These are phyloP conservation scores for Vitis cinerea DNA, from an alignment of 164 flowering plant genomes.

Conservation along the genomic window DNA sequence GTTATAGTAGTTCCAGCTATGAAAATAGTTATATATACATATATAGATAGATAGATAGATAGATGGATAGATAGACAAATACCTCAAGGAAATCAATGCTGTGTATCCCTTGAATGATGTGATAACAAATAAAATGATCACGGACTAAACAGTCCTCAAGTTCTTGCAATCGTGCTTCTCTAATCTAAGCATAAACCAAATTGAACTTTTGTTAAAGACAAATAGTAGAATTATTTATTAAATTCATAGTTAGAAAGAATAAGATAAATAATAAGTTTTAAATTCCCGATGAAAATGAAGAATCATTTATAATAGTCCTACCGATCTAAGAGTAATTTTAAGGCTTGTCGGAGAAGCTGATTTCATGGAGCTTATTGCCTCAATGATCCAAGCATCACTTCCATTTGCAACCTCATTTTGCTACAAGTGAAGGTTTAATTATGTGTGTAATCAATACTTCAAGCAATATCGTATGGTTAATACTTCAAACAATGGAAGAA, in stretches of 20 bases:
- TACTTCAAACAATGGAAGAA: too few relatives aligned
- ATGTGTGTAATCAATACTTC: neutral
- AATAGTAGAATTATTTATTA: too few relatives aligned
- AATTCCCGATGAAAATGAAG: neutral
- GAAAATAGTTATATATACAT: neutral
- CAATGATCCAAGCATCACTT: neutral
- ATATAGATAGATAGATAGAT: neutral
- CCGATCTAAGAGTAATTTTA: slow-evolving; percentile 6
- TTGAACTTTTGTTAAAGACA: too few relatives aligned
- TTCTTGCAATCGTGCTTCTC: neutral
- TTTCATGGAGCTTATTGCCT: slow-evolving; percentile 2
- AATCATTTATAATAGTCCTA: neutral
- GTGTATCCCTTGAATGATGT: neutral
- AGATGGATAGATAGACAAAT: neutral
- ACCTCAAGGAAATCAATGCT: neutral
- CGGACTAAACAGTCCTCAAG: neutral
- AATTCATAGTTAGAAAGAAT: too few relatives aligned
- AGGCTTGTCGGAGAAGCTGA: slow-evolving; percentile 9
- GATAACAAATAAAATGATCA: neutral
- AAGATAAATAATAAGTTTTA: too few relatives aligned
- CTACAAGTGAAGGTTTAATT: neutral
- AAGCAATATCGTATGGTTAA: neutral
- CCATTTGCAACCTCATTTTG: neutral
- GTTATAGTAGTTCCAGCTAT: neutral
- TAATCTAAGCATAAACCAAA: neutral